Conservation (phyloP, 179 eudicot genomes). For the Actinidia chinensis region DNA sequence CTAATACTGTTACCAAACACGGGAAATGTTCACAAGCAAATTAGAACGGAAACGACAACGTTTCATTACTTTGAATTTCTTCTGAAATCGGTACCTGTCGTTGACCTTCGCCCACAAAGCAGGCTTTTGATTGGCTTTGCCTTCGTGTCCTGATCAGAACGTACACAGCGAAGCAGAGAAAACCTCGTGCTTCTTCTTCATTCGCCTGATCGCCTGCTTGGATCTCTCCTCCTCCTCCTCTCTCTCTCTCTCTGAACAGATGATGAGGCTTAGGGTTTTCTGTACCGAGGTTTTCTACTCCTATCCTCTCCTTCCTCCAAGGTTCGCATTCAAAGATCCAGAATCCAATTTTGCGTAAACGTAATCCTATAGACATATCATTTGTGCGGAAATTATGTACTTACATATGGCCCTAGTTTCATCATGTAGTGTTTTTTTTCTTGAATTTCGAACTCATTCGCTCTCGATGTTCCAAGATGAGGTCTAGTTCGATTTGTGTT, state of each 20-base stretch:
- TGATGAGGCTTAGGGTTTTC: constrained; percentile 50
- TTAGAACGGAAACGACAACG: too few relatives aligned
- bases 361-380: not conserved
- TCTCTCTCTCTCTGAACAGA: constrained; percentile 8
- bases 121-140: too few relatives aligned
- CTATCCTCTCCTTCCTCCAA: constrained; percentile 54
- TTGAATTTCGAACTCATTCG: not conserved
- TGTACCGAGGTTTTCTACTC: constrained; percentile 48
- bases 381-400: not conserved
- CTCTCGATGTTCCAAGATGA: not conserved
- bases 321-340: constrained; percentile 41
- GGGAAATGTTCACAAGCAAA: too few relatives aligned
- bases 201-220: constrained; percentile 8
- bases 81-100: too few relatives aligned
- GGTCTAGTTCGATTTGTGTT: not conserved
- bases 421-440: not conserved
- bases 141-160: not conserved
- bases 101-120: too few relatives aligned
- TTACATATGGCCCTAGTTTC: not conserved
- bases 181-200: constrained; percentile 5
- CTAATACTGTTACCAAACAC: too few relatives aligned
- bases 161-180: not conserved
- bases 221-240: not conserved
- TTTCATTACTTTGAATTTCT: too few relatives aligned
- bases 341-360: not conserved